Evolutionary conservation across 176 grass and related monocot genomes (phyloP).

Genomic region (Alopecurus myosuroides): DNA sequence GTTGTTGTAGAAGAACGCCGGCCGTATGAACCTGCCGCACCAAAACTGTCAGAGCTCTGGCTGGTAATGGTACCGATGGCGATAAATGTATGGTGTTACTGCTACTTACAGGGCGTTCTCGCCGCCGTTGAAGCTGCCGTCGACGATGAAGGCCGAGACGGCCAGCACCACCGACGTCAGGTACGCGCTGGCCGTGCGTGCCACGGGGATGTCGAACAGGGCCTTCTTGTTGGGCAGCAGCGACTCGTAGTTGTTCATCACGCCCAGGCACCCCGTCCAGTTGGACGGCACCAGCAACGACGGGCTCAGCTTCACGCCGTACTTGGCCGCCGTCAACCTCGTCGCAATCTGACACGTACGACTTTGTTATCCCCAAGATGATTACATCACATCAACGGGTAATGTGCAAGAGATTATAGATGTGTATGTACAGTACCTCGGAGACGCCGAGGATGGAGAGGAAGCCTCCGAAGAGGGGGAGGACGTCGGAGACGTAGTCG

Average conservation of each 20-base stretch:
- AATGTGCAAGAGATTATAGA: neutral
- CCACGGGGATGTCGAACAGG: conserved; percentile 87
- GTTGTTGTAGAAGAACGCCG: conserved; percentile 99
- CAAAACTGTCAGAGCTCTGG: neutral
- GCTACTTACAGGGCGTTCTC: conserved; percentile 82
- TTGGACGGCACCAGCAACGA: conserved; percentile 95
- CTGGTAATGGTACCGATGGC: neutral
- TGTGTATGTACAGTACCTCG: conserved; percentile 64
- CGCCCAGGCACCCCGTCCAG: conserved; percentile 93
- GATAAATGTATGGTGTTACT: neutral
- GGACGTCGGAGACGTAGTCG: conserved; percentile 78
- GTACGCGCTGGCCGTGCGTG: conserved; percentile 87
- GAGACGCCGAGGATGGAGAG: conserved; percentile 86
- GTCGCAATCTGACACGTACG: conserved; percentile 65
- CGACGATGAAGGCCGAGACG: conserved; percentile 74
- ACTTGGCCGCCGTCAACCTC: conserved; percentile 67
- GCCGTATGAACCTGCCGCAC: conserved; percentile 62
- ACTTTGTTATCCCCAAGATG: neutral
- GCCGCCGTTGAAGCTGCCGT: conserved; percentile 94
- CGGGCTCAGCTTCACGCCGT: conserved; percentile 90
- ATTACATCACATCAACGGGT: neutral
- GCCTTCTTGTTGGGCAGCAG: conserved; percentile 84
- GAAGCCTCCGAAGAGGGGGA: conserved; percentile 84
- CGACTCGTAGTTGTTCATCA: conserved; percentile 98
- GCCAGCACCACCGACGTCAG: conserved; percentile 65